Conservation (phyloP, 2,329 filamentous ascomycete species). For the Ceratocystis colombiana region DNA sequence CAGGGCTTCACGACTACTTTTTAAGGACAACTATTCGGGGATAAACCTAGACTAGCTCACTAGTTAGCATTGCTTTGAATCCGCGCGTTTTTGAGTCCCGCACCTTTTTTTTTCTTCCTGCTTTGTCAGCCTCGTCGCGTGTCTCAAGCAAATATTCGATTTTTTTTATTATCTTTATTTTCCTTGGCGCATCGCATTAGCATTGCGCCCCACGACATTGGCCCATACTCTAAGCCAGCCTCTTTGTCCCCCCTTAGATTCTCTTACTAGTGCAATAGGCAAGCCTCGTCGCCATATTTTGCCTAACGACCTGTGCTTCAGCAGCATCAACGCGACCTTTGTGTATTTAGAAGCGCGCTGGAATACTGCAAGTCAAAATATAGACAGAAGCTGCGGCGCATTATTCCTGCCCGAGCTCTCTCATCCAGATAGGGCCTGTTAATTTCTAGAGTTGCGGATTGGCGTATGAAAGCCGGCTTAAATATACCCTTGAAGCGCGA, state of each 20-base stretch:
- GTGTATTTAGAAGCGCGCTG: background rate
- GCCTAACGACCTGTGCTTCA: conserved; percentile 11
- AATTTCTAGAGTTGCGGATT: background rate
- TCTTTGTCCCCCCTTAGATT: background rate
- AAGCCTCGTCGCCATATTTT: background rate
- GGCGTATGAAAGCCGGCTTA: background rate
- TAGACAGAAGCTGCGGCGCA: background rate
- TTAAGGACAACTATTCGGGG: background rate
- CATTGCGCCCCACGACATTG: background rate
- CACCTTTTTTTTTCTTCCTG: background rate
- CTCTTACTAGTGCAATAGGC: background rate
- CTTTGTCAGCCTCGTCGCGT: conserved; percentile 22
- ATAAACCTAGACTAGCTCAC: background rate
- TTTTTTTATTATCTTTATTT: conserved; percentile 13
- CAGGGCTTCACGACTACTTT: background rate
- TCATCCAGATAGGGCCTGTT: background rate
- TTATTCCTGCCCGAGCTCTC: background rate
- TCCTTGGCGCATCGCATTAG: conserved; percentile 4
- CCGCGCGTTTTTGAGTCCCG: background rate
- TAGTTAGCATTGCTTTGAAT: background rate
- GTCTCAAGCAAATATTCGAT: conserved; percentile 9
- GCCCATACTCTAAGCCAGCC: no score
- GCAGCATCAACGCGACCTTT: conserved; percentile 9
- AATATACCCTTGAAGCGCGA: conserved; percentile 13
- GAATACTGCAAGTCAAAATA: background rate